Percentiles rank a stretch among this genome's conserved stretches.
These are phyloP conservation scores for Vitis rupestris DNA, from an alignment of 164 flowering plant genomes.

Conservation along the genomic window DNA sequence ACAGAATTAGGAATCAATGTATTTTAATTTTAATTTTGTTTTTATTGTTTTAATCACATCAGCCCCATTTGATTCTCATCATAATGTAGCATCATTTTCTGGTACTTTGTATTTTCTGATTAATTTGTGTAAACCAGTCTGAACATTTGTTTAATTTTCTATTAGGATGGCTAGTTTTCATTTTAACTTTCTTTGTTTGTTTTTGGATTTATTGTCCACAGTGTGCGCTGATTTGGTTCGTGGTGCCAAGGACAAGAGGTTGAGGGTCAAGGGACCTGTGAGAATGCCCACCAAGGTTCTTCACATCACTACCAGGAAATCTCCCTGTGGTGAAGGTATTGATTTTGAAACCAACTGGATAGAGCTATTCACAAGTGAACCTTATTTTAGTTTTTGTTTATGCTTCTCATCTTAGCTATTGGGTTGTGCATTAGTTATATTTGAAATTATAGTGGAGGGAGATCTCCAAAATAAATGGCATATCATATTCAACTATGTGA, in stretches of 20 bases:
- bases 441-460: too few relatives aligned
- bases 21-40: too few relatives aligned
- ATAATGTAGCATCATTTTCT: too few relatives aligned
- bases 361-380: background rate
- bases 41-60: too few relatives aligned
- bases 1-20: too few relatives aligned
- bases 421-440: too few relatives aligned
- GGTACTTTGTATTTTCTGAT: too few relatives aligned
- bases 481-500: too few relatives aligned
- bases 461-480: too few relatives aligned
- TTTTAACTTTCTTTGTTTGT: background rate
- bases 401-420: background rate
- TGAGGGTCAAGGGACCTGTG: conserved; percentile 92
- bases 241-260: conserved; percentile 88
- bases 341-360: background rate
- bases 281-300: conserved; percentile 95
- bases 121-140: too few relatives aligned
- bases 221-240: conserved; percentile 83
- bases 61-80: too few relatives aligned
- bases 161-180: background rate
- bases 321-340: conserved; percentile 98
- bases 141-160: background rate
- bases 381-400: background rate
- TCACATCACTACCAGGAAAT: conserved; percentile 83
- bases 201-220: conserved; percentile 11